Conservation (phyloP, 78 protist genomes). For the Goniomonas avonlea region DNA sequence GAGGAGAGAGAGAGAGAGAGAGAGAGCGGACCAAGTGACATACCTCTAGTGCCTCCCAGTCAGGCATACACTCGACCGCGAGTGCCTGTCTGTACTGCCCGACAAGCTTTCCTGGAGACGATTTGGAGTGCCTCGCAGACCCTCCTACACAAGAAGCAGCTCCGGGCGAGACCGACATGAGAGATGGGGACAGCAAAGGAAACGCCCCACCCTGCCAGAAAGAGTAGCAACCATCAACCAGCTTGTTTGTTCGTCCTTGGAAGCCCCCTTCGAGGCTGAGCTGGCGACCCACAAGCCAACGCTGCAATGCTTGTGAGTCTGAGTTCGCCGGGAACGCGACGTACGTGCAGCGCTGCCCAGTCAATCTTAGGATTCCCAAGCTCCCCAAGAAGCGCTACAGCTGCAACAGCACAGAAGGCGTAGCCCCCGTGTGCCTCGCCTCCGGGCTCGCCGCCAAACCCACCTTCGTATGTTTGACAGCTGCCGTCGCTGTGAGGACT, state of each 20-base stretch:
- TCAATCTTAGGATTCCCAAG: neutral
- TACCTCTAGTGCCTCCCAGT: neutral
- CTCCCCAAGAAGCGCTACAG: conserved; percentile 56
- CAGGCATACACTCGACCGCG: neutral
- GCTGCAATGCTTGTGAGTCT: too few relatives aligned
- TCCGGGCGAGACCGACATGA: neutral
- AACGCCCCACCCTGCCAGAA: conserved; percentile 86
- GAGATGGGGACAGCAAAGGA: too few relatives aligned
- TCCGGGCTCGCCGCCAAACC: conserved; percentile 78
- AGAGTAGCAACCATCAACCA: conserved; percentile 94
- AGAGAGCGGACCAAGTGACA: too few relatives aligned
- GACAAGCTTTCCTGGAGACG: neutral
- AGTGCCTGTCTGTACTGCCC: neutral
- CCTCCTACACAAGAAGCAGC: too few relatives aligned
- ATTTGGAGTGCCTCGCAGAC: too few relatives aligned
- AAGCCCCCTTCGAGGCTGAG: conserved; percentile 86
- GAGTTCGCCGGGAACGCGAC: neutral
- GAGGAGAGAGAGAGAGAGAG: neutral
- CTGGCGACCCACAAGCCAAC: conserved; percentile 81
- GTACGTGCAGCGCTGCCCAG: too few relatives aligned
- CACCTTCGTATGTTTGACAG: conserved; percentile 92
- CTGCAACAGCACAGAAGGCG: conserved; percentile 88
- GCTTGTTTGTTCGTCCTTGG: conserved; percentile 92
- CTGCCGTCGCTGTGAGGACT: conserved; percentile 1
- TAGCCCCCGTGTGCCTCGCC: conserved; percentile 99